Conservation (phyloP, 331 rosid species). For the Pyrus hybrid region DNA sequence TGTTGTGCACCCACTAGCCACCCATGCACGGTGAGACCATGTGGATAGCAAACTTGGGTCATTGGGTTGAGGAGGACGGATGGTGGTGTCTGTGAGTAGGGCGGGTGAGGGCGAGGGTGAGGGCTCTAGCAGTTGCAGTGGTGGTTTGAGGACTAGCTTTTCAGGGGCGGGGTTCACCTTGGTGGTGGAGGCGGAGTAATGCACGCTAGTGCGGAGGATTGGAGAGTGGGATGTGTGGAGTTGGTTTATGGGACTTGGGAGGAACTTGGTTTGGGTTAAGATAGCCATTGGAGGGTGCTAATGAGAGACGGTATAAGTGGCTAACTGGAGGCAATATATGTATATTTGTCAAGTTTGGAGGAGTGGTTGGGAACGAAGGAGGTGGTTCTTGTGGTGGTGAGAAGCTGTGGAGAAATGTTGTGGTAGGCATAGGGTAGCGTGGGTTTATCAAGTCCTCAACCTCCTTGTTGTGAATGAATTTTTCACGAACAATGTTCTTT, state of each 20-base stretch:
- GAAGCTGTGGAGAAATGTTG: conserved; percentile 3
- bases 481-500: not conserved
- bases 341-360: not conserved
- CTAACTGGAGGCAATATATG: not conserved
- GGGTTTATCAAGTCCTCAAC: conserved; percentile 27
- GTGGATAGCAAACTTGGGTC: conserved; percentile 35
- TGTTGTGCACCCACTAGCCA: conserved; percentile 36
- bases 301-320: conserved; percentile 13
- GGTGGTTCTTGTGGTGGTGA: conserved; percentile 15
- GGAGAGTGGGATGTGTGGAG: not conserved
- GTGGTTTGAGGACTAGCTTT: conserved; percentile 18
- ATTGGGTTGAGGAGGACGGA: conserved; percentile 14
- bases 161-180: conserved; percentile 7
- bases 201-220: not conserved
- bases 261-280: conserved; percentile 41
- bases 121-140: not conserved
- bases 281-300: conserved; percentile 33
- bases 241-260: conserved; percentile 20
- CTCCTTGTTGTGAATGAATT: not conserved
- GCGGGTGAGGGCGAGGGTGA: not conserved
- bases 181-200: conserved; percentile 21
- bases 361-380: conserved; percentile 14
- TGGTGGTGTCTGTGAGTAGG: not conserved
- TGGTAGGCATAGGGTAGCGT: conserved; percentile 38
- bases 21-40: conserved; percentile 45